Evolutionary conservation across 495 filamentous ascomycete genomes (phyloP).

Genomic region (Daldinia vernicosa): DNA sequence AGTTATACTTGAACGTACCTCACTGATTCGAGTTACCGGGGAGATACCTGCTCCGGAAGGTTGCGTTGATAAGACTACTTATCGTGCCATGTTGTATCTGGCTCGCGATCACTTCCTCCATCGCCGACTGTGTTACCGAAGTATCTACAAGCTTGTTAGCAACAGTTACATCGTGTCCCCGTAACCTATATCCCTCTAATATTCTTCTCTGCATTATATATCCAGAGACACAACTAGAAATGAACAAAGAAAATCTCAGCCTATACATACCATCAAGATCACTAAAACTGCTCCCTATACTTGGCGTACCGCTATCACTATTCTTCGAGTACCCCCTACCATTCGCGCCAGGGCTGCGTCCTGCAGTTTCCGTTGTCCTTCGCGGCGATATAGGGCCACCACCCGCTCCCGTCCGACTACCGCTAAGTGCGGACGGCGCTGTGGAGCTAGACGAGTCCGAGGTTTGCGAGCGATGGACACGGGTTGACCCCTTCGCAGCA

Average conservation of each 20-base stretch:
- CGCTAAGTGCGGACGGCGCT: slow-evolving; percentile 9
- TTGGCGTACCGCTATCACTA: slow-evolving; percentile 88
- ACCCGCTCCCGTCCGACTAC: background rate
- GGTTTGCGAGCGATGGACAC: slow-evolving; percentile 55
- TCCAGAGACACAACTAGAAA: background rate
- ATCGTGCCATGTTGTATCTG: slow-evolving; percentile 86
- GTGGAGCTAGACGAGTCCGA: slow-evolving; percentile 72
- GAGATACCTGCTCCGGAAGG: slow-evolving; percentile 55
- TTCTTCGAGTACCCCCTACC: slow-evolving; percentile 64
- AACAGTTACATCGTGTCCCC: background rate
- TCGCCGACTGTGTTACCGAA: slow-evolving; percentile 90
- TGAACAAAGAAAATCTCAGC: background rate
- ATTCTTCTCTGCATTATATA: background rate
- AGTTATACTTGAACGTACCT: background rate
- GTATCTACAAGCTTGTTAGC: slow-evolving; percentile 66
- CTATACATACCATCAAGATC: slow-evolving; percentile 82
- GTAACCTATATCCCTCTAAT: background rate
- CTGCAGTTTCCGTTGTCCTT: slow-evolving; percentile 64
- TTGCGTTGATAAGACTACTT: slow-evolving; percentile 74
- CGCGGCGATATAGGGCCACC: slow-evolving; percentile 57
- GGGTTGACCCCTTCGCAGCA: slow-evolving; percentile 41
- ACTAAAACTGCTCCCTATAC: slow-evolving; percentile 98
- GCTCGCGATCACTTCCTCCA: slow-evolving; percentile 92
- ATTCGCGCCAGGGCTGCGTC: slow-evolving; percentile 64
- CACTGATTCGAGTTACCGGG: slow-evolving; percentile 44